Percentiles rank a stretch among this genome's conserved stretches.
These are phyloP conservation scores for Paramecium primaurelia DNA, from an alignment of 73 alveolate species.

Conservation along the genomic window DNA sequence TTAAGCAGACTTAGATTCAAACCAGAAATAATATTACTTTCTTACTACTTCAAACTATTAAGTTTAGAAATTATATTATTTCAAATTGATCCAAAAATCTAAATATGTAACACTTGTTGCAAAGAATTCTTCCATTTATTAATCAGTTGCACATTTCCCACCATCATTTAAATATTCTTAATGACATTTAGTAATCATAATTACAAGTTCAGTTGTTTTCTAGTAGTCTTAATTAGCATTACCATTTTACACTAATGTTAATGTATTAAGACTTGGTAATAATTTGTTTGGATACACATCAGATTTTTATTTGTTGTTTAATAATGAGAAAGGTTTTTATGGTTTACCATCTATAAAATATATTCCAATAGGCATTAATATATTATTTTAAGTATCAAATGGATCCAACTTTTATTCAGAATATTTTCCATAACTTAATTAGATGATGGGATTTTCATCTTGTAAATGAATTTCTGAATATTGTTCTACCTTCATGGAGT, in stretches of 20 bases:
- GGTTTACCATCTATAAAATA: not conserved
- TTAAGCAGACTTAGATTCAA: not conserved
- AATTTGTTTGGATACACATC: not conserved
- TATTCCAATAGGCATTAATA: not conserved
- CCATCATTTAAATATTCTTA: not conserved
- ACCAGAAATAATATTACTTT: not conserved
- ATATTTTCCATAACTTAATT: not conserved
- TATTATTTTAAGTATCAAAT: not conserved
- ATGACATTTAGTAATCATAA: not conserved
- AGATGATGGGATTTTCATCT: not conserved
- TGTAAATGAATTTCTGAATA: not conserved
- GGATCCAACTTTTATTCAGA: not conserved
- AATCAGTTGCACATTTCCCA: not conserved
- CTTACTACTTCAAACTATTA: not conserved
- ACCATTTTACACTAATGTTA: not conserved
- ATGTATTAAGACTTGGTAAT: not conserved
- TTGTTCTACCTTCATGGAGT: not conserved
- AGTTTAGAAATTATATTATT: not conserved
- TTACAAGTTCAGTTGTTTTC: not conserved
- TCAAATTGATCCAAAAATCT: not conserved
- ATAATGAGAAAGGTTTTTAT: not conserved
- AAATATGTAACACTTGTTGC: not conserved
- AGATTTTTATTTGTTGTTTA: not conserved
- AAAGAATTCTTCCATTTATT: not conserved
- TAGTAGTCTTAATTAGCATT: not conserved